A percentile compares a stretch with the other conserved stretches of the same genome.
Conservation (phyloP, 1,139 yeast species). For the Kodamaea arcana region DNA sequence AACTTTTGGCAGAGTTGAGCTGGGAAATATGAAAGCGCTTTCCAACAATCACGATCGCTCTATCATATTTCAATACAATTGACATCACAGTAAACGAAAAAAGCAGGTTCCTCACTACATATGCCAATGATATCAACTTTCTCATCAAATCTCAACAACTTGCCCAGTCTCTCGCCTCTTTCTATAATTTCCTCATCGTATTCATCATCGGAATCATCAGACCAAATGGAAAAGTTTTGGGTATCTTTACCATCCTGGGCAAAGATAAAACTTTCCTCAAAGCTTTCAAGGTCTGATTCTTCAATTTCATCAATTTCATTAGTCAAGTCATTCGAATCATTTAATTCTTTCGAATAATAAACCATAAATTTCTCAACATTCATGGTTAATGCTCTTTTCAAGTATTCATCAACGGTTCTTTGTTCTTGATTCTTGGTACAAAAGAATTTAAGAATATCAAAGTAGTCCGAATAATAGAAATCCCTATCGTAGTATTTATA, state of each 20-base stretch:
- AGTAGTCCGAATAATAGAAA: slow-evolving; percentile 8
- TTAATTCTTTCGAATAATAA: slow-evolving; percentile 4
- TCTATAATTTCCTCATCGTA: slow-evolving; percentile 2
- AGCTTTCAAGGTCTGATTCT: slow-evolving; percentile 2
- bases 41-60: neutral
- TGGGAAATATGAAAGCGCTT: too few relatives aligned
- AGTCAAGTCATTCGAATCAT: neutral
- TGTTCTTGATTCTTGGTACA: slow-evolving; percentile 7
- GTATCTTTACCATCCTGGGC: slow-evolving; percentile 3
- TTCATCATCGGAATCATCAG: slow-evolving; percentile 5
- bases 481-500: slow-evolving; percentile 9
- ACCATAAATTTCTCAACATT: slow-evolving; percentile 9
- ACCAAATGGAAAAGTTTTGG: slow-evolving; percentile 5
- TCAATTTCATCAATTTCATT: slow-evolving; percentile 1
- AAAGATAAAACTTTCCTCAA: slow-evolving; percentile 7
- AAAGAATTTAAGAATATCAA: slow-evolving; percentile 8
- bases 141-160: slow-evolving; percentile 8
- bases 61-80: slow-evolving; percentile 5
- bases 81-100: slow-evolving; percentile 9
- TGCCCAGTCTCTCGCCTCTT: slow-evolving; percentile 1
- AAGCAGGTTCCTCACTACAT: slow-evolving; percentile 9
- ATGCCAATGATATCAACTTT: slow-evolving; percentile 8
- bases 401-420: slow-evolving; percentile 8
- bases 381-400: slow-evolving; percentile 9
- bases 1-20: too few relatives aligned